Evolutionary conservation across 345 rosid genomes (phyloP).

Genomic region (Salix dunnii): DNA sequence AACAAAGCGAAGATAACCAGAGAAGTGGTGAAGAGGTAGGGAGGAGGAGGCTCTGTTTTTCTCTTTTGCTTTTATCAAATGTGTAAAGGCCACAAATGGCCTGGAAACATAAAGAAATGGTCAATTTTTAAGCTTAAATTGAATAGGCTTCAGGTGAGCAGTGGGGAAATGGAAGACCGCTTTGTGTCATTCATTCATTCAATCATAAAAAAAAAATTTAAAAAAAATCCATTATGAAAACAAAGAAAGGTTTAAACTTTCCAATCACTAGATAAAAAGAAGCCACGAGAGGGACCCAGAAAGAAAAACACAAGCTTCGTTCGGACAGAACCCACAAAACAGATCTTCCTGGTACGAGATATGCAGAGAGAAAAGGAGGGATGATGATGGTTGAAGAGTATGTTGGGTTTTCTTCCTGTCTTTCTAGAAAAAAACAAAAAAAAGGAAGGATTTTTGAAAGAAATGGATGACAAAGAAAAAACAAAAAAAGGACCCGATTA

Average conservation of each 20-base stretch:
- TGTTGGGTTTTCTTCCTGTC: background rate
- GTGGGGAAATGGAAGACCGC: slow-evolving; percentile 4
- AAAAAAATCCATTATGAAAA: background rate
- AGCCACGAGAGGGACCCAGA: background rate
- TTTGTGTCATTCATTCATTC: background rate
- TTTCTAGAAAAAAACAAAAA: background rate
- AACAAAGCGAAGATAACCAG: slow-evolving; percentile 4
- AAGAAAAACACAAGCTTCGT: background rate
- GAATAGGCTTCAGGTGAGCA: slow-evolving; percentile 17
- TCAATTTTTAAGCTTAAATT: slow-evolving; percentile 30
- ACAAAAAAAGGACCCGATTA: slow-evolving; percentile 2
- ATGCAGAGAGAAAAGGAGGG: background rate
- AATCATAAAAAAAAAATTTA: background rate
- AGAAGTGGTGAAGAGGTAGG: background rate
- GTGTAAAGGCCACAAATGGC: slow-evolving; percentile 31
- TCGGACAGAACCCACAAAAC: slow-evolving; percentile 12
- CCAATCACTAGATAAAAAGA: background rate
- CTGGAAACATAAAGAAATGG: slow-evolving; percentile 40
- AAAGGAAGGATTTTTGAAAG: background rate
- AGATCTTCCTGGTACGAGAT: slow-evolving; percentile 5
- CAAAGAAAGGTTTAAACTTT: background rate
- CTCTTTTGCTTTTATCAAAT: slow-evolving; percentile 22
- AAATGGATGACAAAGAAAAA: slow-evolving; percentile 4
- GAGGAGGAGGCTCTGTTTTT: background rate
- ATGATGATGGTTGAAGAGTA: background rate